Base-by-base conservation (phyloP, 1,284 basidiomycete genomes). In the Takashimella tepidaria region DNA sequence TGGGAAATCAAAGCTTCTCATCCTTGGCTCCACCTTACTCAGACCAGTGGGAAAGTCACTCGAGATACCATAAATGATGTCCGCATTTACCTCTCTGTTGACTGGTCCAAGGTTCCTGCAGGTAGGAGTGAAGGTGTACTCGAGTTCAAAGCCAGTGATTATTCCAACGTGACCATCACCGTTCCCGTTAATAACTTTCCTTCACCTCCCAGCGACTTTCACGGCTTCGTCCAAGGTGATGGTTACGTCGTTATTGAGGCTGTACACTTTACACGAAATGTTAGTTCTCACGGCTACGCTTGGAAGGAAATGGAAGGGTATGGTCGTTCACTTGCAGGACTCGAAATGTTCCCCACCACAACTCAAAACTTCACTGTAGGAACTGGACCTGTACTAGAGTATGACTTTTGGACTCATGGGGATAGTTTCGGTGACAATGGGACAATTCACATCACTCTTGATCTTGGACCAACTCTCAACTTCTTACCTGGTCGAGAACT, bases 241-340 rank as follows among this genome's bases (percentile, higher is more conserved):
- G 83, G 83, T 6, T 81, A 78, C n/a, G 77, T 87, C 40, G 82
- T 83, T 0, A 83, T 86, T 41, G 84, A 87, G 63, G 85, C 84
- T 12, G 80, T 78, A 1, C 85, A 87, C 13, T 57, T 55, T 24
- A 50, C 56, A 8, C 50, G 56, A 10, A 62, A 57, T 41, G 40
- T 50, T 13, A 50, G 49, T 16, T 80, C 82, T 5, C 70, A 76
- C 41, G 81, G 81, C 4, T 77, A 84, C 31, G 69, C 79, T 3
- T 86, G 84, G 83, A 77, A 76, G 23, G 79, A 82, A 43, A 70
- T 86, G 4, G 82, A 82, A 10, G 81, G 81, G 2, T 80, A 84
- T 50, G 83, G 83, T 42, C 54, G 66, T 11, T 62, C 59, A 1
- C 51, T 62, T 3, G 54, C 45, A n/a, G 85, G 79, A 16, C 76